phyloP scores from a whole-genome alignment of 2,329 filamentous ascomycete species.

The Neonectria sp. region DNA sequence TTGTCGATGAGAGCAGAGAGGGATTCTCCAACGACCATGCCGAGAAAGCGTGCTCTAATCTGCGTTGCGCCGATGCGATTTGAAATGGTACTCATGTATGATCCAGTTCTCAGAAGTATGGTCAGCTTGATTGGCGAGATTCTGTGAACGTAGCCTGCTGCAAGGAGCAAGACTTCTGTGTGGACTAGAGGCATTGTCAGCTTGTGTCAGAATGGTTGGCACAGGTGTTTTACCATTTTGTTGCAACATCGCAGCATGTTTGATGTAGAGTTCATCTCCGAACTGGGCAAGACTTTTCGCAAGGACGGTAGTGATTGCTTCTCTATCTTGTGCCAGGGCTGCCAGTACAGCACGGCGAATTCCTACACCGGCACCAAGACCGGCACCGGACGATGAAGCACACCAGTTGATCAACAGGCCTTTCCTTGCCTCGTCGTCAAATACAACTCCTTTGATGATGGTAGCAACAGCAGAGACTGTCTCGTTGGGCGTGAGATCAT shows the following conservation, averaged over 20 bases:
- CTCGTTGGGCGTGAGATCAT: slow-evolving; percentile 50
- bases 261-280: slow-evolving; percentile 89
- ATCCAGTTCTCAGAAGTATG: slow-evolving; percentile 78
- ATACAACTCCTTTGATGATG: slow-evolving; percentile 67
- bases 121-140: slow-evolving; percentile 76
- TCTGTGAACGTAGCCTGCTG: slow-evolving; percentile 82
- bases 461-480: slow-evolving; percentile 71
- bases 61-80: slow-evolving; percentile 88
- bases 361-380: slow-evolving; percentile 73
- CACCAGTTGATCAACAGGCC: slow-evolving; percentile 76
- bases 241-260: slow-evolving; percentile 85
- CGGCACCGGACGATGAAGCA: slow-evolving; percentile 73
- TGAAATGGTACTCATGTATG: slow-evolving; percentile 85
- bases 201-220: background rate
- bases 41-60: slow-evolving; percentile 82
- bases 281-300: slow-evolving; percentile 82
- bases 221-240: slow-evolving; percentile 79
- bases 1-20: slow-evolving; percentile 76
- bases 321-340: slow-evolving; percentile 67
- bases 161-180: slow-evolving; percentile 83
- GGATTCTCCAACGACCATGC: slow-evolving; percentile 88
- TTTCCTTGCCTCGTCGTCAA: slow-evolving; percentile 63
- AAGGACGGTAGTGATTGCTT: slow-evolving; percentile 69
- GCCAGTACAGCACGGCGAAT: slow-evolving; percentile 78
- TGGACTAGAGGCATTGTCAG: slow-evolving; percentile 71